Conservation (phyloP, 78 protist species). For the Dictyostelium firmibasis region DNA sequence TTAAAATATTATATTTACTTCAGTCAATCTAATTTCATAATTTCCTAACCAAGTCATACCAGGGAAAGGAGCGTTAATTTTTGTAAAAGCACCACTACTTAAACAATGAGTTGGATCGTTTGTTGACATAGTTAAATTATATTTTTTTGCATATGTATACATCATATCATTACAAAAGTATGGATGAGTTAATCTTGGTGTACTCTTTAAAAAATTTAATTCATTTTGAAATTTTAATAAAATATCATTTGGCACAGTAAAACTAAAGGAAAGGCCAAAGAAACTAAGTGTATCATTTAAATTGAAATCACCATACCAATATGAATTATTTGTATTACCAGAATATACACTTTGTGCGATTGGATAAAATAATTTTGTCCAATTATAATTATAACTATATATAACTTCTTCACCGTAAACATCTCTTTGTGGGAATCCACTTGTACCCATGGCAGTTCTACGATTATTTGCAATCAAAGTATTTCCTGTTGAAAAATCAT, state of each 20-base stretch:
- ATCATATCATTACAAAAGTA: slow-evolving; percentile 29
- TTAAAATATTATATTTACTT: neutral
- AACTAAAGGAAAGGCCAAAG: neutral
- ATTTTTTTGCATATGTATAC: neutral
- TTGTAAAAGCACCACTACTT: neutral
- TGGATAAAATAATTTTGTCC: neutral
- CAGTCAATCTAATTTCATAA: neutral
- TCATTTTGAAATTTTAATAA: neutral
- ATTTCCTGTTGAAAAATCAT: neutral
- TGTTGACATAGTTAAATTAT: neutral
- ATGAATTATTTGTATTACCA: neutral
- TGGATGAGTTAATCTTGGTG: slow-evolving; percentile 27
- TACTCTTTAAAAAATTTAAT: neutral
- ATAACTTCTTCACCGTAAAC: slow-evolving; percentile 11
- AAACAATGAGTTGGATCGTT: neutral
- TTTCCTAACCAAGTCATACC: slow-evolving; percentile 15
- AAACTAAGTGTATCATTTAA: neutral
- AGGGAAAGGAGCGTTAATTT: slow-evolving; percentile 9
- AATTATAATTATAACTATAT: neutral
- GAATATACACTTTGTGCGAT: neutral
- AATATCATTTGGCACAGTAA: neutral
- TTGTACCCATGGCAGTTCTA: neutral
- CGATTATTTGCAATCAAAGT: neutral
- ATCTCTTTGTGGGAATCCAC: slow-evolving; percentile 8
- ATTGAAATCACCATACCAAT: neutral